Evolutionary conservation across 108 stramenopile species (phyloP), one percentile per base, ranked within the genome.

Genomic region (Mediolabrus comicus): DNA sequence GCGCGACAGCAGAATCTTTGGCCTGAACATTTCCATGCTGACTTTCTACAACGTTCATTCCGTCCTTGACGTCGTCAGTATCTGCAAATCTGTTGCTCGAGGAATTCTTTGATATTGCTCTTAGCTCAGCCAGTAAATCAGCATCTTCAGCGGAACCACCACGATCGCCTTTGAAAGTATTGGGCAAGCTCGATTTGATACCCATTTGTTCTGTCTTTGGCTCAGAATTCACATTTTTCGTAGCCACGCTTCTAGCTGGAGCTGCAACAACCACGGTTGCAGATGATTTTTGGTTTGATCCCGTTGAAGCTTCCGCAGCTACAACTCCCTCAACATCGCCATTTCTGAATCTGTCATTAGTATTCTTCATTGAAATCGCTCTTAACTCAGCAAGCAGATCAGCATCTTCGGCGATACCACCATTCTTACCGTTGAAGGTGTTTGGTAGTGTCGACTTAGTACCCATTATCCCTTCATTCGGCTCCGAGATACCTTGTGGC

Each of bases 131-230:
- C 54, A 90, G 56, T 28, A 92, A 57, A 49, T 90, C 90, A 43
- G 87, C 86, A 65, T 95, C 93, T 30, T 95, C 80, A n/a, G 92
- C 92, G 32, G 79, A 29, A 0, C 92, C 92, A 56, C 92, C 92
- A 34, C 89, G 84, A 31, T 89, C 89, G 12, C 92, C 92, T 29
- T 62, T 62, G 56, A 90, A 93, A 7, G 84, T 93, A 11, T 71
- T 83, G 29, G 83, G 71, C 12, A 77, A 65, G 35, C 55, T 39
- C 26, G 83, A 80, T 57, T 84, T 82, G 53, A 84, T 22, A 4
- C 79, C 69, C 68, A 67, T 41, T 13, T n/a, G 31, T 22, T 65
- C 36, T 29, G 59, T 32, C 24, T 33, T 30, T 10, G 31, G 56
- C 28, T 30, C 56, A 19, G 56, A 30, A 57, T 16, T 28, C 13